Evolutionary conservation across 371 early-diverging fungal species (phyloP), one percentile per base, ranked within the genome.

Genomic region (Mortierella sp.): DNA sequence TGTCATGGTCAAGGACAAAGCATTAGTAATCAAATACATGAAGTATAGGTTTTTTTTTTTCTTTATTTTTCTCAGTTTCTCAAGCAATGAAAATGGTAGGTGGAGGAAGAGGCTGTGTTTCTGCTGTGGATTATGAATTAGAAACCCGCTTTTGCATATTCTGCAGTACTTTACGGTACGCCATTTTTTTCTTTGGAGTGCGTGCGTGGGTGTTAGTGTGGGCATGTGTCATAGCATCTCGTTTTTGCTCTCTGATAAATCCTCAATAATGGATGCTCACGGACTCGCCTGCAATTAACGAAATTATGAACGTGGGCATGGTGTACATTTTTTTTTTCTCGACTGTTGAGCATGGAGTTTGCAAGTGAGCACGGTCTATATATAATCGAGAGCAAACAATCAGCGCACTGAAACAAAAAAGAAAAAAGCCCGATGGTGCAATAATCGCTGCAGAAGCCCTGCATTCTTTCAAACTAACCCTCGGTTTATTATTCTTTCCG

Each of bases 341-440:
- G 47, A 16, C 16, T 16, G 3, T 12, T 12, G 47, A 45, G 47
- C 47, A 45, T 45, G 47, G 16, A n/a, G n/a, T n/a, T n/a, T n/a
- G n/a, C n/a, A n/a, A n/a, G n/a, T n/a, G 47, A 45, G 47, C 47
- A 45, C 47, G 14, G 16, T 45, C 55, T 55, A 55, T 26, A 26
- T 24, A 22, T 55, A 55, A 22, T 55, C 12, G 55, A 24, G 26
- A 22, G 55, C 4, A 24, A 6, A 55, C 9, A 24, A 24, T 55
- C 5, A 55, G 16, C 2, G 11, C 2, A 16, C 20, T 59, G 59
- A 59, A 59, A 59, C 30, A n/a, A 59, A 59, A 59, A 8, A 20
- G 32, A 28, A 10, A 39, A 59, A 59, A 59, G 59, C 59, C 59
- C 59, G 59, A 59, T 59, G 59, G 59, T 59, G 59, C 59, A 59